Conservation (phyloP, 176 grass and related monocot species). For the Guadua angustifolia region DNA sequence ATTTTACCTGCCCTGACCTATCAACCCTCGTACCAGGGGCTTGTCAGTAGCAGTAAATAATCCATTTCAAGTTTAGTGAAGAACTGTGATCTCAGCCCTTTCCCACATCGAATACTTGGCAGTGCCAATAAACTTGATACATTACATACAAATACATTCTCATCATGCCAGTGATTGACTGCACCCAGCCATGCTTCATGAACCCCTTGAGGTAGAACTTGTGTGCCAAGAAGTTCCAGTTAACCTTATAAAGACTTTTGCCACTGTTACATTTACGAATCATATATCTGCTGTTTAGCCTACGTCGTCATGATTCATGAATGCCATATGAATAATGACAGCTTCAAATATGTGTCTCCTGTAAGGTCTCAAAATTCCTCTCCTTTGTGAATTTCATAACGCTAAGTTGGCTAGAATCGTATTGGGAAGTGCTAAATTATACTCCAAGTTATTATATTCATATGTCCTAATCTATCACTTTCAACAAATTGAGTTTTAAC, state of each 20-base stretch:
- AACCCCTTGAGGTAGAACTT: background rate
- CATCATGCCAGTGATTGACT: background rate
- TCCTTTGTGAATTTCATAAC: conserved; percentile 17
- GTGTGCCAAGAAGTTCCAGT: background rate
- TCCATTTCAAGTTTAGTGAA: conserved; percentile 10
- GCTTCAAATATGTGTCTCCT: conserved; percentile 20
- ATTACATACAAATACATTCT: background rate
- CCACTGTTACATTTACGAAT: background rate
- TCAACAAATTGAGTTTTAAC: conserved; percentile 31
- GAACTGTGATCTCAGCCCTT: background rate
- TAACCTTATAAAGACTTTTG: conserved; percentile 9
- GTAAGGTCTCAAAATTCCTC: background rate
- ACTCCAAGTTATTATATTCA: conserved; percentile 2
- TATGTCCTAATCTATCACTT: conserved; percentile 1
- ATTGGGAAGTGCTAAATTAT: background rate
- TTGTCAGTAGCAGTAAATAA: background rate
- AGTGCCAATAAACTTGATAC: background rate
- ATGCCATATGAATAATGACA: background rate
- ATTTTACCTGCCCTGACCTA: background rate
- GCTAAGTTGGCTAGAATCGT: background rate
- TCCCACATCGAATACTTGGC: background rate
- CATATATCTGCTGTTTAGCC: conserved; percentile 16
- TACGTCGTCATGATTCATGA: conserved; percentile 19
- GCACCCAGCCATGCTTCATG: background rate
- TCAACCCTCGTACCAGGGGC: background rate